Evolutionary conservation across 2,329 filamentous ascomycete species (phyloP).

Genomic region (Bipolaris bicolor): DNA sequence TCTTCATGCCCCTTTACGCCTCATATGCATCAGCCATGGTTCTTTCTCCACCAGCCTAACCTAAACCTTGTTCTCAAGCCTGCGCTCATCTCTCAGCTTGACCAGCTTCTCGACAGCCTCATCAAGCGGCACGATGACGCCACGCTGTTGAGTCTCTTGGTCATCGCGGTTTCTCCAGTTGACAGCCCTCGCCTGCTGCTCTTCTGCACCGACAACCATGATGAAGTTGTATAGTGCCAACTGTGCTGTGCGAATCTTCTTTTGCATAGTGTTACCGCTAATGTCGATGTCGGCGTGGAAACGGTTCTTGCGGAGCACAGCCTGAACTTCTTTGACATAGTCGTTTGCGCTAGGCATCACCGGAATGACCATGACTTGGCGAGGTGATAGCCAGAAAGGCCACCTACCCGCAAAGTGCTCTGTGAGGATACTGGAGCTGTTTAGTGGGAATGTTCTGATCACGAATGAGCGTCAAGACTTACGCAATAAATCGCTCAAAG

Average conservation of each 20-base stretch:
- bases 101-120: slow-evolving; percentile 63
- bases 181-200: slow-evolving; percentile 64
- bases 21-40: slow-evolving; percentile 3
- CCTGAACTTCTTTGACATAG: slow-evolving; percentile 75
- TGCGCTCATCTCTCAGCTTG: slow-evolving; percentile 53
- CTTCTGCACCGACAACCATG: slow-evolving; percentile 70
- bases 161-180: slow-evolving; percentile 71
- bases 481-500: slow-evolving; percentile 71
- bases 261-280: slow-evolving; percentile 80
- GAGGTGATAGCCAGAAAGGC: slow-evolving; percentile 88
- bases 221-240: slow-evolving; percentile 84
- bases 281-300: slow-evolving; percentile 76
- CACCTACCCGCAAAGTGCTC: slow-evolving; percentile 88
- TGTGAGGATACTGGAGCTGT: slow-evolving; percentile 64
- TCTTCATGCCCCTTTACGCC: slow-evolving; percentile 12
- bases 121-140: slow-evolving; percentile 65
- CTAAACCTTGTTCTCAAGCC: slow-evolving; percentile 41
- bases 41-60: not conserved
- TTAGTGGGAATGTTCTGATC: slow-evolving; percentile 15
- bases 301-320: slow-evolving; percentile 68
- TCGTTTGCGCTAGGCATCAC: slow-evolving; percentile 74
- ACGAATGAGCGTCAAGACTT: slow-evolving; percentile 17
- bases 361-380: slow-evolving; percentile 79
- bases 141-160: slow-evolving; percentile 65
- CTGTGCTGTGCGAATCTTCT: slow-evolving; percentile 86